These are phyloP conservation scores for Stenocarpella maydis DNA, from an alignment of 2,329 filamentous ascomycete genomes.

Conservation along the genomic window DNA sequence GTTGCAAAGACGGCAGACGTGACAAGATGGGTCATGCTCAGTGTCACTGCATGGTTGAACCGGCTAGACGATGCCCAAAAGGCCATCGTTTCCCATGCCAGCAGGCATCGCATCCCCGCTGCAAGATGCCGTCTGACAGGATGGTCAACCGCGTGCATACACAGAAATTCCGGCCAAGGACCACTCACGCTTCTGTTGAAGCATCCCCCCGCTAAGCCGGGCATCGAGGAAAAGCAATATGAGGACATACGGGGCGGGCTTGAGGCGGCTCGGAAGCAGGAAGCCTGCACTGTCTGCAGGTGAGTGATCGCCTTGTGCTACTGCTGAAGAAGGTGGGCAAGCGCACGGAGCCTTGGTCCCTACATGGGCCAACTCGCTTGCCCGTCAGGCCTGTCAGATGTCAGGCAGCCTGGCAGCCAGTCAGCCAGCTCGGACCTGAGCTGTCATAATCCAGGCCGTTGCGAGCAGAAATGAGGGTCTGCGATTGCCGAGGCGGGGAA, in stretches of 20 bases:
- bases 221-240: conserved; percentile 17
- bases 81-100: neutral
- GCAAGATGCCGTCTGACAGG: neutral
- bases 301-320: conserved; percentile 1
- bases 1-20: neutral
- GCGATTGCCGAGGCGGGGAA: conserved; percentile 23
- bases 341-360: neutral
- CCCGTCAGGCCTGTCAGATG: neutral
- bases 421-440: too few species aligned
- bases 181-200: neutral
- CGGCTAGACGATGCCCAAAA: too few species aligned
- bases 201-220: neutral
- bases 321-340: conserved; percentile 5
- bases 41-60: neutral
- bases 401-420: too few species aligned
- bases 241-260: neutral
- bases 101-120: neutral
- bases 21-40: neutral
- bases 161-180: neutral
- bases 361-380: neutral
- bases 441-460: conserved; percentile 9
- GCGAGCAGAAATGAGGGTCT: neutral
- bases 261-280: too few species aligned
- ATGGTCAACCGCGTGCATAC: neutral
- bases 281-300: too few species aligned